Evolutionary conservation across 768 basidiomycete species (phyloP).

Genomic region (Pholiota conissans): DNA sequence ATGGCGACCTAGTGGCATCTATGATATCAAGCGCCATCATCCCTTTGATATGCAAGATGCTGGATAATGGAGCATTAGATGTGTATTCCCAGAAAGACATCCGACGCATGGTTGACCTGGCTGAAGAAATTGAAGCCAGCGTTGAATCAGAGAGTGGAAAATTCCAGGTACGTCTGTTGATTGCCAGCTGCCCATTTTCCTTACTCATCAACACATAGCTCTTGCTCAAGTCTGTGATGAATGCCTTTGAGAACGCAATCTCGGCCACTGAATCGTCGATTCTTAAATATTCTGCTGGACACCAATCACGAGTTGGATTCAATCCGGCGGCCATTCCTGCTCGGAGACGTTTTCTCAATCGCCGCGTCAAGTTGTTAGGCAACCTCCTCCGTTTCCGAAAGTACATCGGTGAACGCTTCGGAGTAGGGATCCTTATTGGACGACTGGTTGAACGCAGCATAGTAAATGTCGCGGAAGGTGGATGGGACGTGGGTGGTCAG

Average conservation of each 20-base stretch:
- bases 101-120: slow-evolving; percentile 65
- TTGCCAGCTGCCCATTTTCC: not conserved
- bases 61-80: slow-evolving; percentile 83
- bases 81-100: slow-evolving; percentile 72
- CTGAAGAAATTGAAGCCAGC: slow-evolving; percentile 79
- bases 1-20: slow-evolving; percentile 84
- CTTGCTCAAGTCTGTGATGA: slow-evolving; percentile 53
- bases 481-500: slow-evolving; percentile 89
- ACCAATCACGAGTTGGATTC: slow-evolving; percentile 46
- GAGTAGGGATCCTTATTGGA: slow-evolving; percentile 52
- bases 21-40: slow-evolving; percentile 86
- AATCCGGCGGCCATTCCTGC: slow-evolving; percentile 77
- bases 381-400: slow-evolving; percentile 80
- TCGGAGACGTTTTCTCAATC: slow-evolving; percentile 65
- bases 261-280: slow-evolving; percentile 50
- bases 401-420: slow-evolving; percentile 60
- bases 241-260: slow-evolving; percentile 56
- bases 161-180: slow-evolving; percentile 51
- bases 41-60: slow-evolving; percentile 68
- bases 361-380: slow-evolving; percentile 68
- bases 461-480: slow-evolving; percentile 64
- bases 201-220: slow-evolving; percentile 36
- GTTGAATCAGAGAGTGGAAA: slow-evolving; percentile 64
- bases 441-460: slow-evolving; percentile 61
- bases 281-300: slow-evolving; percentile 44